Evolutionary conservation across 2,329 filamentous ascomycete species (phyloP), one percentile per base, ranked within the genome.

Genomic region (Colletotrichum acutatum): DNA sequence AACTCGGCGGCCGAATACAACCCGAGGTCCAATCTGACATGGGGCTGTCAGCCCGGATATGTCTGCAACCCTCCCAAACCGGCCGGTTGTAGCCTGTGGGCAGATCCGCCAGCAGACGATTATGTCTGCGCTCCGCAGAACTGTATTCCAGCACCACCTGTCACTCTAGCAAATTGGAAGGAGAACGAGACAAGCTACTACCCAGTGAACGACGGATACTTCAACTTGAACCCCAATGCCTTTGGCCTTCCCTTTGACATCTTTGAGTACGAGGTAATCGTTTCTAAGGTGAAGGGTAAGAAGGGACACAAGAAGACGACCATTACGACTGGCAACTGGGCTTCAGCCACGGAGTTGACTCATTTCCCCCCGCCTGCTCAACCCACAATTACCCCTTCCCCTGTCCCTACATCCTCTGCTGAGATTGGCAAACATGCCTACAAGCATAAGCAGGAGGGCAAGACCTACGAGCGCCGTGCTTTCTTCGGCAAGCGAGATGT

Each of bases 191-290:
- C 87, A 0, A 75, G 81, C 19, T 90, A 88, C 77, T 91, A 87
- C 74, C 87, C 87, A 2, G 84, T 87, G 1, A 84, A 83, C 0
- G 78, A 84, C 0, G 89, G 87, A 4, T 93, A 93, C 78, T 94
- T 91, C 82, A 87, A 93, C 71, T 84, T 94, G n/a, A 84, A 91
- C 68, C 90, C 92, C 0, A 79, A 84, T 1, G 85, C 85, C 0
- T 94, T 94, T 71, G 91, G 91, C 5, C 82, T 94, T 19, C 88
- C 85, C 62, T 91, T 89, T 71, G 88, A 87, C 54, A 90, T 93
- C 22, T 93, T 92, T 73, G 84, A 85, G 24, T 81, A 85, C 28
- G 77, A 86, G 5, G 76, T 83, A 1, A 76, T 84, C 12, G 76
- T 83, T 5, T 81, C 81, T 67, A 78, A 81, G 2, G 67, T 83